Base-by-base conservation (phyloP, 495 filamentous ascomycete genomes). In the Penicillium maclennaniae region DNA sequence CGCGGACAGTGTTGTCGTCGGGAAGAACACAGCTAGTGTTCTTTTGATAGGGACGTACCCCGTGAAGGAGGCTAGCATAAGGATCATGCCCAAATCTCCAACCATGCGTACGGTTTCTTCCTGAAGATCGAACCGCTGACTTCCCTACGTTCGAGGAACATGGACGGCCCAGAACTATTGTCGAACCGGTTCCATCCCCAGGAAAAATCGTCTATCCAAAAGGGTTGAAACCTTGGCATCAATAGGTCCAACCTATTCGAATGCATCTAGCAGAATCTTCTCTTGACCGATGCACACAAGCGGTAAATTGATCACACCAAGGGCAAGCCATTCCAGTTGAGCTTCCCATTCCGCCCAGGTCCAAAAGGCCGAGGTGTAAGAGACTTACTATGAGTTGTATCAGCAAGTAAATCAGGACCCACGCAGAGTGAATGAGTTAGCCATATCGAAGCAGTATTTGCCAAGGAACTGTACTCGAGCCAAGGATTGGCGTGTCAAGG, bases 101-200 rank as follows among this genome's bases (percentile, higher is more conserved):
- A 74, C 68, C 77, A 81, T 81, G 23, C 78, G 69, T 1, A 78
- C 55, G 46, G 79, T 79, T 51, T 78, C 66, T 55, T 77, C 68
- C 49, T 78, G 71, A 25, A 81, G 51, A 0, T 60, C 63, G 48
- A 73, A 77, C 49, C 79, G 78, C 20, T 56, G 48, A 37, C 78
- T 68, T 34, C 79, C 69, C 77, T 76, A 82, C 16, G 55, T 48
- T 27, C 57, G 52, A 1, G 76, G 77, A n/a, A 79, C 47, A 15
- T 67, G 59, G 15, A 73, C 75, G 20, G 63, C 63, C 75, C 73
- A 78, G 5, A 70, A 75, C 1, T 80, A 43, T 82, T 82, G 5
- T 77, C 79, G 49, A 82, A 77, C 8, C 75, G 72, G 41, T 82
- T 80, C 79, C 79, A 82, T n/a, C 77, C 77, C 70, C 49, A 78